Conservation (phyloP, 768 basidiomycete species). For the Rhodosporidiobolus odoratus region DNA sequence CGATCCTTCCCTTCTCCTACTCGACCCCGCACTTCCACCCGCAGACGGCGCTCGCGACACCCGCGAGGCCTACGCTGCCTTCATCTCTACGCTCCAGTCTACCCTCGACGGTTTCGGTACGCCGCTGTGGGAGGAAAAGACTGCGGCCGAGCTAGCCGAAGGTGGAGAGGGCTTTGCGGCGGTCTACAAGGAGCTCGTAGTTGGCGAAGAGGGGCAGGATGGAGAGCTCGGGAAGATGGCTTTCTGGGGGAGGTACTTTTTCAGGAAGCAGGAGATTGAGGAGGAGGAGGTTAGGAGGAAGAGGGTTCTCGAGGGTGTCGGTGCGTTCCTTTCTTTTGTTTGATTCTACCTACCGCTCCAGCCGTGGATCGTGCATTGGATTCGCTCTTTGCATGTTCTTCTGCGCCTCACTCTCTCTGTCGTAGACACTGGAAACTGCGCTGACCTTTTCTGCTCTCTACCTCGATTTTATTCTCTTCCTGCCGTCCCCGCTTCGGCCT, state of each 20-base stretch:
- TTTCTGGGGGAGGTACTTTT: constrained; percentile 89
- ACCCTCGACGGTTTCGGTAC: background rate
- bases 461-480: too few species aligned
- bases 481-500: background rate
- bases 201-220: constrained; percentile 1
- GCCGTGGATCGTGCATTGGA: too few species aligned
- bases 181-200: background rate
- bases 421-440: too few species aligned
- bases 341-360: too few species aligned
- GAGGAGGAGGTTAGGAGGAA: constrained; percentile 56
- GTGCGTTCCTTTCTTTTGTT: constrained; percentile 47
- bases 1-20: constrained; percentile 46
- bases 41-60: constrained; percentile 3
- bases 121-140: constrained; percentile 48
- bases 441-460: too few species aligned
- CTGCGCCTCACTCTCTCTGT: too few species aligned
- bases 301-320: constrained; percentile 66
- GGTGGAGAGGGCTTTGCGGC: constrained; percentile 47
- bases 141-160: constrained; percentile 53
- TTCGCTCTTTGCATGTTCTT: too few species aligned
- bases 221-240: constrained; percentile 45
- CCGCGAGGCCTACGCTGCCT: constrained; percentile 31
- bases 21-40: constrained; percentile 45
- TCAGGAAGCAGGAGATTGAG: constrained; percentile 52
- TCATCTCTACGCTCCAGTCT: constrained; percentile 43